phyloP scores from a whole-genome alignment of 2,329 filamentous ascomycete species.

The Endoconidiophora polonica region DNA sequence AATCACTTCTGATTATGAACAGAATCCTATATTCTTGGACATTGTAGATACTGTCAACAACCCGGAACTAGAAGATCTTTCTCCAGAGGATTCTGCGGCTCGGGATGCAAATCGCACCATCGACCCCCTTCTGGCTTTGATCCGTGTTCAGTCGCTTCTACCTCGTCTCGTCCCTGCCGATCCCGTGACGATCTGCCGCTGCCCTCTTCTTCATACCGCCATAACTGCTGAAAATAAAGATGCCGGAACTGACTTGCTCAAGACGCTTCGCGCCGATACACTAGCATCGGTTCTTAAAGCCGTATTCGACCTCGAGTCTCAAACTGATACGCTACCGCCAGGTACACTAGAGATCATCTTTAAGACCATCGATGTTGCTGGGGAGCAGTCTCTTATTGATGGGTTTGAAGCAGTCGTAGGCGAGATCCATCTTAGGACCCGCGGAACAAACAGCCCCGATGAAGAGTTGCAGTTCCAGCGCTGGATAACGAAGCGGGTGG shows the following conservation, averaged over 20 bases:
- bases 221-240: not conserved
- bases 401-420: too few species aligned
- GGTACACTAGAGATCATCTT: not conserved
- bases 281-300: not conserved
- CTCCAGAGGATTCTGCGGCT: too few species aligned
- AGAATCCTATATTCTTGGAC: not conserved
- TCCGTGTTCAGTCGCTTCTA: constrained; percentile 4
- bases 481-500: too few species aligned
- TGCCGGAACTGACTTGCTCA: not conserved
- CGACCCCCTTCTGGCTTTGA: not conserved
- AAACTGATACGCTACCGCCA: not conserved
- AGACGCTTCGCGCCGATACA: not conserved
- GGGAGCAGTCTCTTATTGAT: too few species aligned
- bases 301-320: not conserved
- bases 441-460: too few species aligned
- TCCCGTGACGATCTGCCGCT: not conserved
- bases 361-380: too few species aligned
- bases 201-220: too few species aligned
- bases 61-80: too few species aligned
- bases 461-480: too few species aligned
- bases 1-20: not conserved
- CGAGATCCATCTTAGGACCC: too few species aligned
- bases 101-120: not conserved
- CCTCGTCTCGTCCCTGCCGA: not conserved
- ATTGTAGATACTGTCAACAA: not conserved